Evolutionary conservation across 2,329 filamentous ascomycete genomes (phyloP), one percentile per base, ranked within the genome.

Genomic region (Acephala macrosclerotiorum): DNA sequence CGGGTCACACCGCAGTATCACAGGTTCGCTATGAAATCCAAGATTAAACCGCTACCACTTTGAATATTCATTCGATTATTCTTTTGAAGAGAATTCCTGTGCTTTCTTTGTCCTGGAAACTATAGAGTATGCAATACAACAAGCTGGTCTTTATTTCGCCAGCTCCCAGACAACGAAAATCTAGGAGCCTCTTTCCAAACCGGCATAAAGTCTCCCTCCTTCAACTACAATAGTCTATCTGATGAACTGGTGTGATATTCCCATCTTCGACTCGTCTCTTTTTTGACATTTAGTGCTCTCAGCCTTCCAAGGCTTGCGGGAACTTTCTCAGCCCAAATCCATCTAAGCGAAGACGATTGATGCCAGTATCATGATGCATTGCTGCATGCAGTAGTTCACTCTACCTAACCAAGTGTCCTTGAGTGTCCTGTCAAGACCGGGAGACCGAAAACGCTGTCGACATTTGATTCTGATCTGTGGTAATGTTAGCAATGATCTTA

Each of bases 1-100:
- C 40, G 29, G 22, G 42, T 63, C 61, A 63, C 56, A 36, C 12
- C 40, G n/a, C 20, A 29, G 38, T 45, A 59, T 64, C 61, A 63
- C 61, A 53, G 33, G 56, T 59, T 29, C 51, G 53, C 58, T 53
- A 63, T 45, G 58, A 56, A 18, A 33, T 26, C 20, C 5, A 38
- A 38, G 18, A 56, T 57, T 35, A 45, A 45, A 60, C 22, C 25
- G 26, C 42, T 14, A 35, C 51, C 42, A 60, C 36, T 49, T 38
- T 57, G 47, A 60, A 25, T 38, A 35, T 56, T 66, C 59, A 36
- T 35, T 57, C 36, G 22, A 29, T 3, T 11, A 29, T 33, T 29
- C 2, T 53, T 33, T 53, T 18, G 12, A 14, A 16, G 12, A 33
- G 49, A 29, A 26, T 29, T 53, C 3, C 7, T 3, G 25, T 53